Conservation (phyloP, 768 basidiomycete genomes). For the Xerocomellus chrysenteron region DNA sequence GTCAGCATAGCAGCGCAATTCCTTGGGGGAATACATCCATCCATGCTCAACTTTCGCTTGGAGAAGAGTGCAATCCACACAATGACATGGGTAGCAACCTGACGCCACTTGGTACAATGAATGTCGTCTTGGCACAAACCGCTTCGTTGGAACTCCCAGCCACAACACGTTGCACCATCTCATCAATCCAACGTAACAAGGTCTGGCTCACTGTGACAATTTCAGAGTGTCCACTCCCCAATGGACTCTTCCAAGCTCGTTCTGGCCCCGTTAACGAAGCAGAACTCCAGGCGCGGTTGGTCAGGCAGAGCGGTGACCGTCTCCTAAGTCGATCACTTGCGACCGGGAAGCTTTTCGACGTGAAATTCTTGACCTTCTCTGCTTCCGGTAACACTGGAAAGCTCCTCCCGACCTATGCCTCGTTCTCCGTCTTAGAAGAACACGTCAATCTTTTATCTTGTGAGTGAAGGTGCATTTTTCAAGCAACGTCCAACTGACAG, state of each 20-base stretch:
- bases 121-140: constrained; percentile 1
- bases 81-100: not conserved
- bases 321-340: constrained; percentile 13
- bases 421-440: constrained; percentile 12
- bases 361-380: constrained; percentile 18
- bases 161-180: not conserved
- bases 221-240: constrained; percentile 12
- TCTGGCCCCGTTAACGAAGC: not conserved
- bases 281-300: not conserved
- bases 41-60: constrained; percentile 2
- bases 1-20: not conserved
- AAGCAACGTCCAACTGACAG: not conserved
- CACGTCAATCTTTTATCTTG: constrained; percentile 8
- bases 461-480: not conserved
- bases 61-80: not conserved
- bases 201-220: constrained; percentile 14
- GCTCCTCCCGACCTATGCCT: constrained; percentile 12
- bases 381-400: not conserved
- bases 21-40: constrained; percentile 19
- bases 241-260: constrained; percentile 14
- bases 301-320: constrained; percentile 3
- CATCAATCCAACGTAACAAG: not conserved
- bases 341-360: constrained; percentile 20
- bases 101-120: constrained; percentile 1
- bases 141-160: not conserved